Evolutionary conservation across 2,329 filamentous ascomycete genomes (phyloP).

Genomic region (Plectosphaerella plurivora): DNA sequence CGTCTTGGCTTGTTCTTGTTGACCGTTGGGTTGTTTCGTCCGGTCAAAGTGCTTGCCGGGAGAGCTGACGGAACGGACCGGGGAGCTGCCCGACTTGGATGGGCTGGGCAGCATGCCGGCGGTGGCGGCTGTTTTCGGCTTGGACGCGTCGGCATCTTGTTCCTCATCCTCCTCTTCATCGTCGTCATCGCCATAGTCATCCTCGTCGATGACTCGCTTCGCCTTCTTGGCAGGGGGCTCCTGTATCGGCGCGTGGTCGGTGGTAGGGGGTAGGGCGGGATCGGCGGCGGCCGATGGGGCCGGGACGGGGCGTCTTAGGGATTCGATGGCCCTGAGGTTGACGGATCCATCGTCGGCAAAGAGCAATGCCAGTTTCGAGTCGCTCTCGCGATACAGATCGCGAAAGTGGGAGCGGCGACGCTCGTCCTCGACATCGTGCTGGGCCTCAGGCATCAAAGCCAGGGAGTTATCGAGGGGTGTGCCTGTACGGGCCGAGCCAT

Average conservation of each 20-base stretch:
- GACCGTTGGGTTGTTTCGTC: slow-evolving; percentile 42
- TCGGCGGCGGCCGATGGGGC: slow-evolving; percentile 39
- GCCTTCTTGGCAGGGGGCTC: slow-evolving; percentile 68
- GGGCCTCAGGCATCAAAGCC: slow-evolving; percentile 57
- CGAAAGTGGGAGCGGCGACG: slow-evolving; percentile 69
- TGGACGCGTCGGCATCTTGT: slow-evolving; percentile 50
- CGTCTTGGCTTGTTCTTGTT: slow-evolving; percentile 57
- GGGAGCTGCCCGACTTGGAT: slow-evolving; percentile 65
- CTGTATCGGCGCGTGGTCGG: slow-evolving; percentile 53
- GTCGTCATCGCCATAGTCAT: slow-evolving; percentile 83
- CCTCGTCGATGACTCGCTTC: slow-evolving; percentile 75
- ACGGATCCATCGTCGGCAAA: slow-evolving; percentile 58
- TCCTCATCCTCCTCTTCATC: slow-evolving; percentile 66
- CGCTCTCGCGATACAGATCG: slow-evolving; percentile 71
- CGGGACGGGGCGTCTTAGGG: slow-evolving; percentile 40
- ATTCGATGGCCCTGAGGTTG: slow-evolving; percentile 47
- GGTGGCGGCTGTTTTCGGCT: slow-evolving; percentile 45
- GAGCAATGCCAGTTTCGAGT: slow-evolving; percentile 72
- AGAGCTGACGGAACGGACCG: slow-evolving; percentile 57
- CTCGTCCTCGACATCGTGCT: slow-evolving; percentile 61
- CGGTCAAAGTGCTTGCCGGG: slow-evolving; percentile 53
- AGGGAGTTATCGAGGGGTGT: slow-evolving; percentile 46
- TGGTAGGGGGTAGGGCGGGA: slow-evolving; percentile 50
- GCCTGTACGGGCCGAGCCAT: slow-evolving; percentile 48
- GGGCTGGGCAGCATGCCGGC: slow-evolving; percentile 61